Evolutionary conservation across 495 filamentous ascomycete species (phyloP), one percentile per base, ranked within the genome.

Genomic region (Talaromyces stipitatus): DNA sequence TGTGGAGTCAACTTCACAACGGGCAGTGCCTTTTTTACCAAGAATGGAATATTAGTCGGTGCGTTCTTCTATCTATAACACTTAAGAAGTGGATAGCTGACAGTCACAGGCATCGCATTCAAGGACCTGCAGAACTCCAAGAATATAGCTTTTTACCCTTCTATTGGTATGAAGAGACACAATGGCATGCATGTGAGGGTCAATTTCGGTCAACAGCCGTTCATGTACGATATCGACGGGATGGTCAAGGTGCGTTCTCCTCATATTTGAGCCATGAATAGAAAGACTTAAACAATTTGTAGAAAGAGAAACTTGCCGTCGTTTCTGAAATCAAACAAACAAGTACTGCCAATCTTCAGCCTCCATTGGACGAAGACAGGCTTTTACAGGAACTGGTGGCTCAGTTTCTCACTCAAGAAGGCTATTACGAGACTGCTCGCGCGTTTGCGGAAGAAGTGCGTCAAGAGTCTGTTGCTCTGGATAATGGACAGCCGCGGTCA

Each of bases 1-100:
- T 97, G 95, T 66, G 90, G 95, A 18, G 80, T 99, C 43, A 96
- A 99, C 67, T 97, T 97, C 66, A 82, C 87, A 60, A 90, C 85
- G 10, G 84, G 86, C n/a, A 83, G 82, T 60, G 90, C 86, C 10
- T 95, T 97, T 66, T 99, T 96, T 67, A 99, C 94, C 0, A 96
- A 92, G 72, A 97, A 99, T 67, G 94, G 94, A 14, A 69, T 77
- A 26, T 79, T 85, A 61, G 68, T 95, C 60, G 85, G 92, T 91
- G 82, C 29, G 81, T 68, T 14, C 52, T 2, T 28, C 28, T 50
- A 28, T 47, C 54, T 59, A n/a, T 10, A 20, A 24, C 10, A 26
- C 4, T 24, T 11, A 18, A 26, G 22, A 20, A 29, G 24, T n/a
- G 4, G n/a, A n/a, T n/a, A 22, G 23, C 0, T 26, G 36, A 38